These are phyloP conservation scores for Raphanus hybrid DNA, from an alignment of 441 rosid genomes.

Conservation along the genomic window DNA sequence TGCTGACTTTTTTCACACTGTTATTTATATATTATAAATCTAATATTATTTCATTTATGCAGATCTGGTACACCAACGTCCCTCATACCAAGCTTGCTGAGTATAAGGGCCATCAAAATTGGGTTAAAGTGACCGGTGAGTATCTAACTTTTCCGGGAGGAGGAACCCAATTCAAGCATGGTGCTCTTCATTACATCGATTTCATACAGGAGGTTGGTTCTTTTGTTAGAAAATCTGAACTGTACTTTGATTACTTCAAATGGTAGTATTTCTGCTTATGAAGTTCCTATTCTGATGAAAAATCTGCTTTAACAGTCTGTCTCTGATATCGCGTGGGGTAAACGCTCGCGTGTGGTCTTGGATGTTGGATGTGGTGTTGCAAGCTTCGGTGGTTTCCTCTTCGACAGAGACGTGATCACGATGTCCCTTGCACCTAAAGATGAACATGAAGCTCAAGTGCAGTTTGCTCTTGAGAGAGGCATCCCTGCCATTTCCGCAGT, in stretches of 20 bases:
- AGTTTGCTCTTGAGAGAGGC: slow-evolving; percentile 96
- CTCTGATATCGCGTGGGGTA: slow-evolving; percentile 89
- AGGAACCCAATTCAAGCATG: slow-evolving; percentile 96
- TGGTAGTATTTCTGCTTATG: slow-evolving; percentile 17
- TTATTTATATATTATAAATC: background rate
- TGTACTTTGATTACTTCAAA: background rate
- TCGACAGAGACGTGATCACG: slow-evolving; percentile 77
- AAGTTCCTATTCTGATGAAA: slow-evolving; percentile 11
- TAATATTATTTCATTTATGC: slow-evolving; percentile 12
- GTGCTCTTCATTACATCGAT: slow-evolving; percentile 97
- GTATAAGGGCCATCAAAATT: slow-evolving; percentile 92
- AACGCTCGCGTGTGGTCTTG: slow-evolving; percentile 75
- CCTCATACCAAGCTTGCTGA: slow-evolving; percentile 91
- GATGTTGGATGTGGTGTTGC: slow-evolving; percentile 99
- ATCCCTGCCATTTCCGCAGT: slow-evolving; percentile 97
- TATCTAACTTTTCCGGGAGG: slow-evolving; percentile 97
- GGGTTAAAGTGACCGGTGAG: slow-evolving; percentile 93
- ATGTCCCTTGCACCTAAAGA: slow-evolving; percentile 99
- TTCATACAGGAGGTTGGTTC: slow-evolving; percentile 79
- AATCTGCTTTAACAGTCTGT: slow-evolving; percentile 64
- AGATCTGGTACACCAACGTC: slow-evolving; percentile 94
- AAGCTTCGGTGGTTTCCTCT: slow-evolving; percentile 93
- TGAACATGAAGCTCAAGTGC: slow-evolving; percentile 98
- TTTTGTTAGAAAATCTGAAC: slow-evolving; percentile 22
- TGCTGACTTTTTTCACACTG: slow-evolving; percentile 20